Base-by-base conservation (phyloP, 73 alveolate genomes). In the Breviolum minutum region DNA sequence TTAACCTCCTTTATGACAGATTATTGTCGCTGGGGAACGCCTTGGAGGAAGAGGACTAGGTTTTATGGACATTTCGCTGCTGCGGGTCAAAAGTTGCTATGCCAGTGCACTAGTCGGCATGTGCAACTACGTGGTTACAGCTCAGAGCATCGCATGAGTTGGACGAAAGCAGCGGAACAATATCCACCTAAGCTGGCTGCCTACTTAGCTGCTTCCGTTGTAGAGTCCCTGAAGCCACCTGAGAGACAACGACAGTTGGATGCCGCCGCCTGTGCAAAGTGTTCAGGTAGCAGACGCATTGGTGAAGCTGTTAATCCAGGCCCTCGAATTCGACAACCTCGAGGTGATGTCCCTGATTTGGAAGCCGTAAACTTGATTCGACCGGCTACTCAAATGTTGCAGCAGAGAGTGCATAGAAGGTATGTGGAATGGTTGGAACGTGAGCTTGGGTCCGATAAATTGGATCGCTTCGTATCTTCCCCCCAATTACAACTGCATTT, bases 341-440 rank as follows among this genome's bases (percentile, higher is more conserved):
- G 26, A 3, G 30, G 10, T 61, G 20, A 99, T 99, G 93, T 99
- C n/a, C n/a, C n/a, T 99, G 26, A 87, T 12, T 95, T 86, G 80
- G 91, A 82, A 3, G 91, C 48, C 2, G 71, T 60, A 7, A 5
- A 8, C 16, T 16, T 29, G 40, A 71, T 82, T 5, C 22, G 20
- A 16, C 16, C 73, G 7, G 60, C 69, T 5, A 76, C 85, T 8
- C 20, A 7, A 19, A 5, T n/a, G 63, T 7, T 76, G 61, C 85
- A 76, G 19, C 6, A 22, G 12, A 40, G 71, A 17, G 71, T 82
- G 10, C 54, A 61, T 12, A 30, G 63, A 24, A 7, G 54, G 73
- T 82, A 9, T 22, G 6, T 10, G 22, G 54, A 82, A 3, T 82
- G 91, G 91, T 7, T 61, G 69, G 32, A 54, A 22, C 24, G 9